A percentile compares a stretch with the other conserved stretches of the same genome.
Evolutionary conservation across 495 filamentous ascomycete species (phyloP).

Genomic region (Aspergillus egyptiacus): DNA sequence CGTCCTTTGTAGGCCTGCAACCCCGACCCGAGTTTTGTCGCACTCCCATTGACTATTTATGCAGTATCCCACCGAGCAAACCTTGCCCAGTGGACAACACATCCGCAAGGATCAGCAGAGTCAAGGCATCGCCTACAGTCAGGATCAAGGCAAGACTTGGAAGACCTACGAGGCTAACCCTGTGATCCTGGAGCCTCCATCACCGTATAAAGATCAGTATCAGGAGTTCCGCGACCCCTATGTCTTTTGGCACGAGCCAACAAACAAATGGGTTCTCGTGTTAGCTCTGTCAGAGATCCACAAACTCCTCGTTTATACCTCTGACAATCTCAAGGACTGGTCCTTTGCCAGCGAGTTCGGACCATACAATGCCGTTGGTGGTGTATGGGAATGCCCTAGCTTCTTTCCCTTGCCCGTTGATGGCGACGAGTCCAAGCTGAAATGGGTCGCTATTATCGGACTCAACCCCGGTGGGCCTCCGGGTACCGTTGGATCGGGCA

Average conservation of each 20-base stretch:
- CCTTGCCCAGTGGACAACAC: conserved; percentile 23
- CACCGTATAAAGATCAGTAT: conserved; percentile 24
- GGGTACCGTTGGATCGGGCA: conserved; percentile 39
- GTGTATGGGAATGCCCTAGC: conserved; percentile 56
- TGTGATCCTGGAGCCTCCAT: conserved; percentile 40
- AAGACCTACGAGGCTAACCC: conserved; percentile 44
- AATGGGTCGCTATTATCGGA: conserved; percentile 46
- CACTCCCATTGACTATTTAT: background rate
- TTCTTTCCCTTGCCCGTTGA: conserved; percentile 35
- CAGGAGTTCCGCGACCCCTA: conserved; percentile 54
- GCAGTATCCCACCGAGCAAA: conserved; percentile 19
- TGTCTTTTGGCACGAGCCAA: conserved; percentile 45
- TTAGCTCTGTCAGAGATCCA: conserved; percentile 45
- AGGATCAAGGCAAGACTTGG: conserved; percentile 49
- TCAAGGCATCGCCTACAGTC: conserved; percentile 52
- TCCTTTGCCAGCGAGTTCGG: conserved; percentile 49
- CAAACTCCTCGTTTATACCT: conserved; percentile 48
- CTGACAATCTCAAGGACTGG: conserved; percentile 49
- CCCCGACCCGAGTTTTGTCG: too few relatives aligned
- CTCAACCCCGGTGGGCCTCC: conserved; percentile 54
- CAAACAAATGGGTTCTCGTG: conserved; percentile 46
- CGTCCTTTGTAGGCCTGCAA: conserved; percentile 34
- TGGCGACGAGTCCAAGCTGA: conserved; percentile 23
- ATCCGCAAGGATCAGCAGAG: conserved; percentile 37
- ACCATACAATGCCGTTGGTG: conserved; percentile 44